Evolutionary conservation across 306 rosid genomes (phyloP).

Genomic region (Citrullus colocynthis): DNA sequence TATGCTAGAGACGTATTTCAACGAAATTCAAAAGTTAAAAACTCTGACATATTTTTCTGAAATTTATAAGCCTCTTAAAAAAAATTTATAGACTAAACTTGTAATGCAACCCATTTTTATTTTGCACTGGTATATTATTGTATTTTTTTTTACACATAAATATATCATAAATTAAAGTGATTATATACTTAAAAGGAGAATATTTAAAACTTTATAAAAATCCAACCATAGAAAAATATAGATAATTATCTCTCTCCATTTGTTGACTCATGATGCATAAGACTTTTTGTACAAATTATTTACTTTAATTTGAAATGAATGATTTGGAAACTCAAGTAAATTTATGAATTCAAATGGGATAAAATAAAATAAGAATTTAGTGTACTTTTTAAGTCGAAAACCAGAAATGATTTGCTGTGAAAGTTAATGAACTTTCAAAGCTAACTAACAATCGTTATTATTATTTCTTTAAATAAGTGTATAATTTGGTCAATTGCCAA

Average conservation of each 20-base stretch:
- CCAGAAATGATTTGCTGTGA: neutral
- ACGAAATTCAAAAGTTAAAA: too few relatives aligned
- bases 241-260: neutral
- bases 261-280: neutral
- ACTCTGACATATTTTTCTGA: too few relatives aligned
- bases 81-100: too few relatives aligned
- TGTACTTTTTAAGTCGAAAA: neutral
- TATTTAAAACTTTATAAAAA: neutral
- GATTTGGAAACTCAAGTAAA: neutral
- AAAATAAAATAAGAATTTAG: neutral
- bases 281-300: neutral
- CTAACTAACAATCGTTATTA: neutral
- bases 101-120: too few relatives aligned
- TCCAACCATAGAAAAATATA: neutral
- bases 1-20: too few relatives aligned
- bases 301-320: neutral
- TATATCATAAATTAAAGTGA: neutral
- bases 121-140: too few relatives aligned
- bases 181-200: neutral
- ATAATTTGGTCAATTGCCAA: conserved; percentile 1
- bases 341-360: neutral
- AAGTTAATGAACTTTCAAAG: conserved; percentile 1
- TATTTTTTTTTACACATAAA: neutral
- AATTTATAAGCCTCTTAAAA: too few relatives aligned
- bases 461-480: neutral